These are phyloP conservation scores for Croton setiger DNA, from an alignment of 441 rosid species.

Conservation along the genomic window DNA sequence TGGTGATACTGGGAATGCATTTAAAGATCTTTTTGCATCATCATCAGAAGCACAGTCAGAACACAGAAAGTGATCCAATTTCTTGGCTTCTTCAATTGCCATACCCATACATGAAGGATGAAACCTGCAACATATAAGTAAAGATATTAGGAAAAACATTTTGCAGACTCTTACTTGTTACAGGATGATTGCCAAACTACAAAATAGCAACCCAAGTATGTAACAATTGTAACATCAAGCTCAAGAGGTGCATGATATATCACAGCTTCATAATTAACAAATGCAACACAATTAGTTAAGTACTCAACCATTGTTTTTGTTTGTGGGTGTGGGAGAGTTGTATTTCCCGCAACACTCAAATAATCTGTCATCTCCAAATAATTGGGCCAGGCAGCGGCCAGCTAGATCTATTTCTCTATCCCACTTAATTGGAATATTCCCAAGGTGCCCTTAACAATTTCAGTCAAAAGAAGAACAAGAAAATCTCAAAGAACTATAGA, in stretches of 20 bases:
- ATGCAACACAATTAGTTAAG: not conserved
- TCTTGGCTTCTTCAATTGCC: slow-evolving; percentile 88
- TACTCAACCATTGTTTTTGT: not conserved
- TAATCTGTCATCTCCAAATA: not conserved
- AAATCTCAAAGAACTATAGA: not conserved
- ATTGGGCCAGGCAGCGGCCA: too few relatives aligned
- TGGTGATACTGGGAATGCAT: slow-evolving; percentile 50
- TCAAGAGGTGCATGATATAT: not conserved
- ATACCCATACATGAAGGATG: slow-evolving; percentile 67
- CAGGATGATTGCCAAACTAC: not conserved
- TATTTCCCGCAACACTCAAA: not conserved
- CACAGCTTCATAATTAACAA: not conserved
- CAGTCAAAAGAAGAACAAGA: slow-evolving; percentile 6
- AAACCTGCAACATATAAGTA: slow-evolving; percentile 39
- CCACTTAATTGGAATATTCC: not conserved
- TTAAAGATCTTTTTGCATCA: slow-evolving; percentile 55
- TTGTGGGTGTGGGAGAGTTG: not conserved
- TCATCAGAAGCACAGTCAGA: slow-evolving; percentile 72
- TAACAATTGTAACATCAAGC: not conserved
- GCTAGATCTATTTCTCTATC: not conserved
- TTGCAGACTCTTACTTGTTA: not conserved
- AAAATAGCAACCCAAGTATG: not conserved
- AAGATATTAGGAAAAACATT: slow-evolving; percentile 10
- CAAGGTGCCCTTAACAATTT: not conserved
- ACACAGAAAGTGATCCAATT: slow-evolving; percentile 72